Evolutionary conservation across 179 eudicot species (phyloP).

Genomic region (Dionaea muscipula): DNA sequence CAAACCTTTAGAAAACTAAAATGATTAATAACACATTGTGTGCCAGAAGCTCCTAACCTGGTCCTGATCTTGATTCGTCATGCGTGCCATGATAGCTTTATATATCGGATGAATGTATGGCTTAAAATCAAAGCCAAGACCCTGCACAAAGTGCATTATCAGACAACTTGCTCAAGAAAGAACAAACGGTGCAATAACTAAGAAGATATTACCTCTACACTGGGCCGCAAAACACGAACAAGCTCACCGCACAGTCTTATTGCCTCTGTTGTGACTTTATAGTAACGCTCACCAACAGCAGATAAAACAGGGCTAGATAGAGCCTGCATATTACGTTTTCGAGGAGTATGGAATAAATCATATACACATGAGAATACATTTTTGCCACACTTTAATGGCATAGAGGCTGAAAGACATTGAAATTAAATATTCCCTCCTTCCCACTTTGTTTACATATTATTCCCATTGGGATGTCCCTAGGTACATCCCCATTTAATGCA

Average conservation of each 20-base stretch:
- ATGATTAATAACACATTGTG: neutral
- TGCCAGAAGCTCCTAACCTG: constrained; percentile 29
- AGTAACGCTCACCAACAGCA: constrained; percentile 93
- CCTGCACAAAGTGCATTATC: constrained; percentile 26
- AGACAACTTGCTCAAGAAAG: neutral
- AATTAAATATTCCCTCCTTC: too few species aligned
- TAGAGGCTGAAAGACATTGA: too few species aligned
- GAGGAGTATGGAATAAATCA: neutral
- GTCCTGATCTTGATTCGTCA: constrained; percentile 98
- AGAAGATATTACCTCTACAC: constrained; percentile 40
- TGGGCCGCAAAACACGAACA: constrained; percentile 84
- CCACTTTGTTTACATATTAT: too few species aligned
- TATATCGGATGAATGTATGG: constrained; percentile 77
- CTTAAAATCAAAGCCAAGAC: constrained; percentile 59
- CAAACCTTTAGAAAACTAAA: neutral
- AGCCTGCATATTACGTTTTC: constrained; percentile 30
- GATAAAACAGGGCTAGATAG: constrained; percentile 79
- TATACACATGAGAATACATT: too few species aligned
- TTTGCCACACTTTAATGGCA: too few species aligned
- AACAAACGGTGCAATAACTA: neutral
- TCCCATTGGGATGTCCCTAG: too few species aligned
- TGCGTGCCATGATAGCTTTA: constrained; percentile 74
- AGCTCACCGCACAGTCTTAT: constrained; percentile 95
- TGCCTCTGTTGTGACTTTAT: constrained; percentile 96
- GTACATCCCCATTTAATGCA: too few species aligned